Conservation (phyloP, 2,329 filamentous ascomycete genomes). For the Orbilia ellipsospora region DNA sequence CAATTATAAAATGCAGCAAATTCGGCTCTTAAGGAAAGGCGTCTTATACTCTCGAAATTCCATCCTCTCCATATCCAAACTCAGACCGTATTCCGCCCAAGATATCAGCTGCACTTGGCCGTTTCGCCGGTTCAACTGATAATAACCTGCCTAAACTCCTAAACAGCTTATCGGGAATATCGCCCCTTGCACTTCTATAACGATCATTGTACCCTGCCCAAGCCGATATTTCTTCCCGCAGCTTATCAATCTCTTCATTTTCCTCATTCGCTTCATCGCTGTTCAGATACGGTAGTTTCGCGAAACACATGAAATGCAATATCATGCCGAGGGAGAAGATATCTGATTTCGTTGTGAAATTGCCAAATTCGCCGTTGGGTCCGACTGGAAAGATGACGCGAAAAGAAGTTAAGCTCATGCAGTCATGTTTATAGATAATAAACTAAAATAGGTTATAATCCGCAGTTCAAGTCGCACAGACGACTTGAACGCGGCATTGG, state of each 20-base stretch:
- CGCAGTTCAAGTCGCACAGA: conserved; percentile 18
- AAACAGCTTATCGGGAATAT: conserved; percentile 48
- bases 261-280: conserved; percentile 90
- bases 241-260: conserved; percentile 85
- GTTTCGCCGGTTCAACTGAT: conserved; percentile 39
- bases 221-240: conserved; percentile 83
- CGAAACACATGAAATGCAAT: conserved; percentile 97
- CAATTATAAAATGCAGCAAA: too few relatives aligned
- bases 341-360: conserved; percentile 96
- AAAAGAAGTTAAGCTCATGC: conserved; percentile 54
- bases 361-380: conserved; percentile 78
- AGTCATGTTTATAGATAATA: conserved; percentile 23
- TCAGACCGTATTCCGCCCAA: conserved; percentile 42
- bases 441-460: conserved; percentile 13
- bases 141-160: conserved; percentile 35
- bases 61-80: conserved; percentile 50
- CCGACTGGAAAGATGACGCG: conserved; percentile 59
- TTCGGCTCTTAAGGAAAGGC: neutral
- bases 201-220: conserved; percentile 91
- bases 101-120: conserved; percentile 46
- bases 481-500: conserved; percentile 11
- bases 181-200: conserved; percentile 60
- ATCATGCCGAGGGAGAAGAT: conserved; percentile 99
- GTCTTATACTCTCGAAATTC: conserved; percentile 36
- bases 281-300: conserved; percentile 82